Evolutionary conservation across 352 stramenopile species (phyloP), one percentile per base, ranked within the genome.

Genomic region (Phytopythium vexans): DNA sequence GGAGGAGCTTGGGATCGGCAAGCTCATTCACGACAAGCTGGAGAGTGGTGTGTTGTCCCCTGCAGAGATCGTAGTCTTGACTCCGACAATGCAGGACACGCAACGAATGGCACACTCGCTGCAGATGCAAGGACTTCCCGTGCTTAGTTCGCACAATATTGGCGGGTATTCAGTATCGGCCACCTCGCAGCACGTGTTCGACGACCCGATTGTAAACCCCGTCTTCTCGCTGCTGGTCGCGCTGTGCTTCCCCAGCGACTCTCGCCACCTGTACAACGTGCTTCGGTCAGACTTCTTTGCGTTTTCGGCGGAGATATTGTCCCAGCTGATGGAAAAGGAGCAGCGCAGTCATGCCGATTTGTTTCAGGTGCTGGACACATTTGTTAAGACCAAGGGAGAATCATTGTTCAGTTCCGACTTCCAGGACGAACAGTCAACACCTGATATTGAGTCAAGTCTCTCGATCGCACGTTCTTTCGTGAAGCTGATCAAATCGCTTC

Each of bases 261-360:
- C 82, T 8, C 75, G 75, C 8, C 74, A 90, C 45, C 49, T 92
- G 8, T 92, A 92, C 65, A 90, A 90, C 41, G 68, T 92, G 6
- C 59, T 92, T 16, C 77, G 82, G 3, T 92, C 82, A 10, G 66
- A 77, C 8, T 84, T 64, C 44, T 74, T 89, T 46, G 56, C 46
- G 15, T 77, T 92, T n/a, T 69, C 82, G 12, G 53, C 77, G 3
- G 56, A 76, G 21, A 41, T 88, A 8, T 52, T 92, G 2, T 89
- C 79, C 4, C 63, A 61, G 44, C 52, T 92, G 12, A 88, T 92
- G 77, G 75, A 87, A 42, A 76, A 73, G 35, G 68, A 89, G 39
- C 64, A 73, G 27, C 66, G 58, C 12, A 85, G 64, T 34, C 66
- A 88, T 31, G 56, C 60, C 3, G 66, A 74, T 40, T 55, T 92